Percentiles rank a stretch among this genome's conserved stretches.
These are phyloP conservation scores for Misopates orontium DNA, from an alignment of 257 asterid species.

Conservation along the genomic window DNA sequence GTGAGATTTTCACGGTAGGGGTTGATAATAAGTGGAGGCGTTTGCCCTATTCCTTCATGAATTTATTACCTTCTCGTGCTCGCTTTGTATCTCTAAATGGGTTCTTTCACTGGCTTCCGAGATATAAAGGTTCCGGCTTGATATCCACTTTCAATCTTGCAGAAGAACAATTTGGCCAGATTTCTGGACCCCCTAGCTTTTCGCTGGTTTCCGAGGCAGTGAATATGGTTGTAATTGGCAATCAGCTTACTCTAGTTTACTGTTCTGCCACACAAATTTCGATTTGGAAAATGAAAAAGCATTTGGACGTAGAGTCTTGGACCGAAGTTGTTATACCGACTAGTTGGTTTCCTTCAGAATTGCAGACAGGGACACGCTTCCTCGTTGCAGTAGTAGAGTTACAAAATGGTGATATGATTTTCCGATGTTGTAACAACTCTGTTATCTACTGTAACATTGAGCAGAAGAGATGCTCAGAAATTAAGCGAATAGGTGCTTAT, in stretches of 20 bases:
- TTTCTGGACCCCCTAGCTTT: neutral
- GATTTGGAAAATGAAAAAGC: neutral
- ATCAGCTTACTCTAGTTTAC: slow-evolving; percentile 9
- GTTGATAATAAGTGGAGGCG: slow-evolving; percentile 20
- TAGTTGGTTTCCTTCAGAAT: neutral
- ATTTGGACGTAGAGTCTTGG: neutral
- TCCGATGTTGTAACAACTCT: neutral
- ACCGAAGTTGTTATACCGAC: neutral
- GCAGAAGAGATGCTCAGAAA: neutral
- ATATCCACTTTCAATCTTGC: slow-evolving; percentile 15
- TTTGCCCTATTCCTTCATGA: neutral
- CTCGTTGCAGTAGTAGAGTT: neutral
- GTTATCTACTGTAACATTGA: neutral
- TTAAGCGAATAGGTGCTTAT: neutral
- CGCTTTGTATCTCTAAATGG: neutral
- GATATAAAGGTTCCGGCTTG: neutral
- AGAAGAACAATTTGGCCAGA: slow-evolving; percentile 8
- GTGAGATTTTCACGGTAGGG: slow-evolving; percentile 24
- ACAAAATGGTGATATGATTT: neutral
- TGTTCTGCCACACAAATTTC: neutral
- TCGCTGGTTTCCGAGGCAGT: neutral
- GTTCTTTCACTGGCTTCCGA: slow-evolving; percentile 17
- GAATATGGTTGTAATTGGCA: neutral
- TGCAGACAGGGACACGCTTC: neutral
- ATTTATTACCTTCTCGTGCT: too few species aligned